Base-by-base conservation (phyloP, 306 rosid genomes). In the Vigna nakashimae region DNA sequence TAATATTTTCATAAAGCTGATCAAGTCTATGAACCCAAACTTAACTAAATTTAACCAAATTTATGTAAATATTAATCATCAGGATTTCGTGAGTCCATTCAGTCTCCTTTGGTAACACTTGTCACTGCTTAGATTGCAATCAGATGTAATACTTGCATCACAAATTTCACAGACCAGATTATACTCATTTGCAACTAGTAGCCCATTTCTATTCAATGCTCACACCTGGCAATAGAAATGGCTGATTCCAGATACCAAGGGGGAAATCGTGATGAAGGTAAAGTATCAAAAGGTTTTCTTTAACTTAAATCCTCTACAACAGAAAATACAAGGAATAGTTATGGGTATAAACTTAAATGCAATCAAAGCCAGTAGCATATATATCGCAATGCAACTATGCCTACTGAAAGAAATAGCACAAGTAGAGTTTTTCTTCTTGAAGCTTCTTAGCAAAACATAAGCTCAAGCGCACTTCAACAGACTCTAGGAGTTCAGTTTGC, bases 171-270 rank as follows among this genome's bases (percentile, higher is more conserved):
- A 80, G 26, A 24, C 46, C 0, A 16, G 60, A 20, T 50, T 75
- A 26, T 28, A 42, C 32, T 51, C 36, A 15, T 42, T 67, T 30
- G 36, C 32, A 51, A 75, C 73, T 20, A 69, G 36, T 30, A 42
- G 63, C 36, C 8, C 32, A 55, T 57, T 56, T 43, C 70, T 65
- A 64, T 59, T 34, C 32, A 45, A 65, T 45, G 70, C 51, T 77
- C 24, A 65, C 75, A 34, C 48, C 9, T 56, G 38, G 26, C 32
- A 62, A 57, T 55, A 82, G 42, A 48, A 56, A 55, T 18, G 1
- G 48, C 36, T 9, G 46, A 65, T 53, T 65, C 66, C 15, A 24
- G 48, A 73, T 40, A 52, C 52, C 1, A 18, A 40, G 45, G 15
- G 71, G 17, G 13, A 71, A 71, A 62, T 20, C 9, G 5, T 52